Conservation (phyloP, 2,329 filamentous ascomycete species). For the Pseudogymnoascus sp. region DNA sequence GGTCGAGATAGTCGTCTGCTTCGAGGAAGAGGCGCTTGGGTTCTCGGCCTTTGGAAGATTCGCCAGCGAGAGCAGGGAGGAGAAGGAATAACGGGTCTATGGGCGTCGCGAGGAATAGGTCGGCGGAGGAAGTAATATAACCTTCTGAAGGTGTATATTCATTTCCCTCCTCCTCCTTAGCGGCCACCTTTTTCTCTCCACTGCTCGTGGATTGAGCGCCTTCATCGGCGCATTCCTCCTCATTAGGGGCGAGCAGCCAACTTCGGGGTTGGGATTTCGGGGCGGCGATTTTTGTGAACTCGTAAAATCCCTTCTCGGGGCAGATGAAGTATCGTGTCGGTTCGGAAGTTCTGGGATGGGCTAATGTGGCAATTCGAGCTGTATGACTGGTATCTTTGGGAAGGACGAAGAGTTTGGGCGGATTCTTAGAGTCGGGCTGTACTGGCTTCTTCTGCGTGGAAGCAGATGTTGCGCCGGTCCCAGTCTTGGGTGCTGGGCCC, state of each 20-base stretch:
- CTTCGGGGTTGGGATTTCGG: constrained; percentile 49
- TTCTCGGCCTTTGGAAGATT: constrained; percentile 34
- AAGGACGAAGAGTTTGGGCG: constrained; percentile 52
- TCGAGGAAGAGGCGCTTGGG: constrained; percentile 58
- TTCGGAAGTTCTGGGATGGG: constrained; percentile 47
- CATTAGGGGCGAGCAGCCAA: constrained; percentile 44
- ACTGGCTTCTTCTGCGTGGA: constrained; percentile 26
- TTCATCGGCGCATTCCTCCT: constrained; percentile 16
- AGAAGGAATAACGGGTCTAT: constrained; percentile 80
- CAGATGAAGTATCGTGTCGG: constrained; percentile 55
- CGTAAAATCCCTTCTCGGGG: constrained; percentile 53
- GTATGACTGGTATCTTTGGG: constrained; percentile 46
- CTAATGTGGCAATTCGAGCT: constrained; percentile 51
- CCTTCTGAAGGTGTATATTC: constrained; percentile 28
- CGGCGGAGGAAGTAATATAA: constrained; percentile 56
- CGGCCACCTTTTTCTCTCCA: constrained; percentile 14
- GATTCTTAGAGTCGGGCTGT: constrained; percentile 29
- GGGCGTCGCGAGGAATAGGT: constrained; percentile 75
- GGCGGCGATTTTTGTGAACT: constrained; percentile 51
- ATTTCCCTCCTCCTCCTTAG: constrained; percentile 19
- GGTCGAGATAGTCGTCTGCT: constrained; percentile 64
- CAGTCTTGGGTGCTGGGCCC: constrained; percentile 16
- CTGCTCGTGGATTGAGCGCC: not conserved
- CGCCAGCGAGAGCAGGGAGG: constrained; percentile 57
- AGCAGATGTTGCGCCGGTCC: constrained; percentile 19